Conservation (phyloP, 331 rosid species). For the Cydonia oblonga region DNA sequence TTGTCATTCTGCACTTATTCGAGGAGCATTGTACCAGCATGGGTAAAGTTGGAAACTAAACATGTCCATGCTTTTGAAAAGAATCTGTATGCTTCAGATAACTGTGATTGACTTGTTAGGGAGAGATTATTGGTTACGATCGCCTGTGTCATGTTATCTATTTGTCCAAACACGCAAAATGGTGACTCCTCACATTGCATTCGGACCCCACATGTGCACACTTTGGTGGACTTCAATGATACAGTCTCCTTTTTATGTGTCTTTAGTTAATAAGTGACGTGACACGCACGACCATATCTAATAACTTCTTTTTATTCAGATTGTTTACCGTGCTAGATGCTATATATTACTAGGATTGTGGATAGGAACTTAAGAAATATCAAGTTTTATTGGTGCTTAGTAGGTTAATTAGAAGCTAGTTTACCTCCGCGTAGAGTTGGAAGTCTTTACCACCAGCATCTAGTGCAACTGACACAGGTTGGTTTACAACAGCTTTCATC, state of each 20-base stretch:
- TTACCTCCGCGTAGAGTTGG: conserved; percentile 63
- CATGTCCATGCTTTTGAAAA: background rate
- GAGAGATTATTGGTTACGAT: too few species aligned
- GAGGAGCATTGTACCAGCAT: background rate
- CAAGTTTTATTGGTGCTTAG: background rate
- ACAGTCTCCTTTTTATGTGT: background rate
- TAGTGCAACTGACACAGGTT: conserved; percentile 68
- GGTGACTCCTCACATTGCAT: background rate
- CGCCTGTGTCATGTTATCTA: too few species aligned
- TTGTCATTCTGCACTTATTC: background rate
- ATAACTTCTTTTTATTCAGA: background rate
- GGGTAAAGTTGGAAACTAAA: background rate
- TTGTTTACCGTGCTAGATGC: background rate
- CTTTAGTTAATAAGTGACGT: background rate
- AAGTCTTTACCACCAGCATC: conserved; percentile 53
- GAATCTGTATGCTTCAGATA: too few species aligned
- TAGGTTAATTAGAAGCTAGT: background rate
- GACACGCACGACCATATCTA: too few species aligned
- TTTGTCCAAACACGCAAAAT: too few species aligned
- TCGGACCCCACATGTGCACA: background rate
- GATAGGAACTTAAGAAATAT: background rate
- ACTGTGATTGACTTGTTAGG: too few species aligned
- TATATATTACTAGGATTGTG: background rate
- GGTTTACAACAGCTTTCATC: conserved; percentile 59
- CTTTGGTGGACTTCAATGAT: background rate